Evolutionary conservation across 2,329 filamentous ascomycete species (phyloP).

Genomic region (Colletotrichum eleusines): DNA sequence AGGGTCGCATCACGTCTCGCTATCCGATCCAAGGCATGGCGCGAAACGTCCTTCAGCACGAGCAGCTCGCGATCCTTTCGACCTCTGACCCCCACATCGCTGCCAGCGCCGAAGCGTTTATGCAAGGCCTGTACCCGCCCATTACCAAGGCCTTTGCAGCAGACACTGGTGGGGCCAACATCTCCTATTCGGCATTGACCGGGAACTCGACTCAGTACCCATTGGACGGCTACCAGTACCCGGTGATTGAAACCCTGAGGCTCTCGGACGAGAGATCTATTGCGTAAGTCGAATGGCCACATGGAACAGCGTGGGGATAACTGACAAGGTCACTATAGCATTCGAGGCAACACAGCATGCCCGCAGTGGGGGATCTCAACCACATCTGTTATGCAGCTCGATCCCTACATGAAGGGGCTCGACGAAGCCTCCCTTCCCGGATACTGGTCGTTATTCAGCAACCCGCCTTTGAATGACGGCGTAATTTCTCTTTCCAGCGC

Average conservation of each 20-base stretch:
- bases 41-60: constrained; percentile 60
- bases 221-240: constrained; percentile 83
- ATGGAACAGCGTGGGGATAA: background rate
- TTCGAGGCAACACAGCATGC: constrained; percentile 57
- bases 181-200: constrained; percentile 53
- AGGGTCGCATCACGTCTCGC: constrained; percentile 46
- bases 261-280: constrained; percentile 58
- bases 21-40: constrained; percentile 59
- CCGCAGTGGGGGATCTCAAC: constrained; percentile 52
- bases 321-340: constrained; percentile 44
- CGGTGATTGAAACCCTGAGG: constrained; percentile 70
- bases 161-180: constrained; percentile 51
- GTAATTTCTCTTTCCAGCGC: constrained; percentile 51
- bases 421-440: constrained; percentile 51
- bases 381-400: constrained; percentile 44
- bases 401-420: constrained; percentile 45
- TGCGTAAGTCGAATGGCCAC: constrained; percentile 53
- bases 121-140: constrained; percentile 88
- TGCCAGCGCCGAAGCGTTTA: constrained; percentile 79
- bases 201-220: constrained; percentile 73
- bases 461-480: constrained; percentile 51
- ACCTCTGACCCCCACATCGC: constrained; percentile 64
- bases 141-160: constrained; percentile 56
- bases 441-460: constrained; percentile 59
- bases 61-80: constrained; percentile 58